phyloP scores from a whole-genome alignment of 163 green algal species.

The Scenedesmus sp. region DNA sequence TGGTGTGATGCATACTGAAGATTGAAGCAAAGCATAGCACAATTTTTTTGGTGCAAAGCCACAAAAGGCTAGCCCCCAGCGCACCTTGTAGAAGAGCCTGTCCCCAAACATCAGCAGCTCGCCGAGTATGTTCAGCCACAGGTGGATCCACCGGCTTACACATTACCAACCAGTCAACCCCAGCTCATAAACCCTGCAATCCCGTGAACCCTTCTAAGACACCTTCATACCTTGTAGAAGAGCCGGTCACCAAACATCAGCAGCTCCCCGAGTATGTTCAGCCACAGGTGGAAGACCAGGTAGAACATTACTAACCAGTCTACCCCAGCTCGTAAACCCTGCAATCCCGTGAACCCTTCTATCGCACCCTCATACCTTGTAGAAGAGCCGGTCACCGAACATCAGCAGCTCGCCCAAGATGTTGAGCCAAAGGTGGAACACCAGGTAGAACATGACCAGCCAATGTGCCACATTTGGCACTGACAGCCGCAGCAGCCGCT shows the following conservation, averaged over 20 bases:
- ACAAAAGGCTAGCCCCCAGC: conserved; percentile 42
- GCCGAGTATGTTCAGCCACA: conserved; percentile 90
- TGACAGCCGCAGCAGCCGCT: conserved; percentile 76
- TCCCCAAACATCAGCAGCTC: conserved; percentile 93
- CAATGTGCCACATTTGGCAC: conserved; percentile 51
- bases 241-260: conserved; percentile 91
- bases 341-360: too few relatives aligned
- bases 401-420: conserved; percentile 89
- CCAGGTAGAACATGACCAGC: conserved; percentile 77
- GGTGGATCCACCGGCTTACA: not conserved
- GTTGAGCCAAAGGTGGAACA: conserved; percentile 98
- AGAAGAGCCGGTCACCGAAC: conserved; percentile 97
- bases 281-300: conserved; percentile 93
- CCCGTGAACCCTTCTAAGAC: too few relatives aligned
- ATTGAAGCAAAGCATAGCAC: too few relatives aligned
- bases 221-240: conserved; percentile 84
- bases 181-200: not conserved
- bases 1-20: not conserved
- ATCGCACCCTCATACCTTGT: conserved; percentile 83
- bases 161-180: not conserved
- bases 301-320: conserved; percentile 79
- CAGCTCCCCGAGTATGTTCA: conserved; percentile 95
- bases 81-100: conserved; percentile 96
- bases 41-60: too few relatives aligned
- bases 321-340: too few relatives aligned